phyloP scores from a whole-genome alignment of 352 stramenopile genomes.

The Globisporangium middletonii region DNA sequence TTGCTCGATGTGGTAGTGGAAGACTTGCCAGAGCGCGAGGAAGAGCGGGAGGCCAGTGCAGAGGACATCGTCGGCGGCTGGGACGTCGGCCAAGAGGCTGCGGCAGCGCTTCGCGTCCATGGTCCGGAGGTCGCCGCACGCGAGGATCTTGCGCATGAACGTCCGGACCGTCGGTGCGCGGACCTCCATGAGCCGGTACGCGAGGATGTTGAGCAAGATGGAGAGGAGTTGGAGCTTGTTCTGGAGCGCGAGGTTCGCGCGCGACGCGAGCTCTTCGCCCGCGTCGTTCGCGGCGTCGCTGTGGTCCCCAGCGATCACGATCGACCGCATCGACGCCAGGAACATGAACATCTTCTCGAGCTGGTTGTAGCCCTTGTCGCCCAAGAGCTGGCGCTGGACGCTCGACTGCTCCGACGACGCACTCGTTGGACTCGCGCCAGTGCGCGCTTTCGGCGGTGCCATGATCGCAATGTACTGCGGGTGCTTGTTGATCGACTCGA shows the following conservation, averaged over 20 bases:
- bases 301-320: conserved; percentile 40
- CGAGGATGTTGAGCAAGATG: conserved; percentile 79
- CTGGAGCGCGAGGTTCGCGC: conserved; percentile 69
- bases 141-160: conserved; percentile 53
- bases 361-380: conserved; percentile 86
- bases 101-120: conserved; percentile 38
- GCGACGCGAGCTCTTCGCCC: conserved; percentile 20
- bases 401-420: conserved; percentile 19
- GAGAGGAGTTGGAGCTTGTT: conserved; percentile 82
- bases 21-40: conserved; percentile 70
- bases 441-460: conserved; percentile 17
- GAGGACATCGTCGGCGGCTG: conserved; percentile 54
- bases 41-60: conserved; percentile 70
- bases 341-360: conserved; percentile 85
- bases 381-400: conserved; percentile 65
- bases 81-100: conserved; percentile 38
- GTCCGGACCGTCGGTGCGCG: conserved; percentile 32
- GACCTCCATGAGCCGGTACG: conserved; percentile 72
- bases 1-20: conserved; percentile 84
- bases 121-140: conserved; percentile 15
- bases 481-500: conserved; percentile 69
- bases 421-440: conserved; percentile 13
- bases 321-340: conserved; percentile 70
- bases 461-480: conserved; percentile 82
- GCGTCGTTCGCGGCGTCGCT: conserved; percentile 6